A percentile compares a stretch with the other conserved stretches of the same genome.
Conservation (phyloP, 805 yeast species). For the Saccharomycopsis oosterbeekiorum region DNA sequence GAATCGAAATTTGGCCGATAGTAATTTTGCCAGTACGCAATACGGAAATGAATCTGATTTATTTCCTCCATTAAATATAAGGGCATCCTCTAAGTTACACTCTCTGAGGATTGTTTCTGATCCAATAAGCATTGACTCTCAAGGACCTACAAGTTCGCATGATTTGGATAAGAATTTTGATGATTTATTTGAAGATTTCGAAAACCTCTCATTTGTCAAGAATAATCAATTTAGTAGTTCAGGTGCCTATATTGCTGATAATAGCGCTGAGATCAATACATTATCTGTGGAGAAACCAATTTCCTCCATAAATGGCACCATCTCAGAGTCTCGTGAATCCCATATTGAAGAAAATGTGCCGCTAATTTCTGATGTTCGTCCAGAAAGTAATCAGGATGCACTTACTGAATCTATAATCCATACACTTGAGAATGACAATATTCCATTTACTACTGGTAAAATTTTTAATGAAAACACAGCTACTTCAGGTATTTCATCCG, state of each 20-base stretch:
- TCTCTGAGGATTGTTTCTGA: background rate
- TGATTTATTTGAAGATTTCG: constrained; percentile 18
- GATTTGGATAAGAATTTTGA: constrained; percentile 16
- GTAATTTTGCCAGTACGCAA: background rate
- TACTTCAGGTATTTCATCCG: background rate
- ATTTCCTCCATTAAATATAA: background rate
- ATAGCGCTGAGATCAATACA: background rate
- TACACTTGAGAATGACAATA: background rate
- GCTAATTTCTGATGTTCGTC: background rate
- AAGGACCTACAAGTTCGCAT: background rate
- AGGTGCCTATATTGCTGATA: no score
- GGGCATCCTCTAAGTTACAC: background rate
- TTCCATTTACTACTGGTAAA: background rate
- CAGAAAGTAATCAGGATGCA: background rate
- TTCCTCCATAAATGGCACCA: background rate
- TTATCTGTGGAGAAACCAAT: background rate
- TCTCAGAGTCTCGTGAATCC: background rate
- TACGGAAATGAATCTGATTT: background rate
- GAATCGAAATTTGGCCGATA: background rate
- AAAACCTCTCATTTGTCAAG: constrained; percentile 7
- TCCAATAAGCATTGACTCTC: background rate
- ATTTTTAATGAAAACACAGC: background rate
- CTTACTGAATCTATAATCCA: background rate
- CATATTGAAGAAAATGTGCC: background rate
- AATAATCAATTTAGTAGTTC: background rate